These are phyloP conservation scores for Aureobasidium namibiae DNA, from an alignment of 2,329 filamentous ascomycete species.

Conservation along the genomic window DNA sequence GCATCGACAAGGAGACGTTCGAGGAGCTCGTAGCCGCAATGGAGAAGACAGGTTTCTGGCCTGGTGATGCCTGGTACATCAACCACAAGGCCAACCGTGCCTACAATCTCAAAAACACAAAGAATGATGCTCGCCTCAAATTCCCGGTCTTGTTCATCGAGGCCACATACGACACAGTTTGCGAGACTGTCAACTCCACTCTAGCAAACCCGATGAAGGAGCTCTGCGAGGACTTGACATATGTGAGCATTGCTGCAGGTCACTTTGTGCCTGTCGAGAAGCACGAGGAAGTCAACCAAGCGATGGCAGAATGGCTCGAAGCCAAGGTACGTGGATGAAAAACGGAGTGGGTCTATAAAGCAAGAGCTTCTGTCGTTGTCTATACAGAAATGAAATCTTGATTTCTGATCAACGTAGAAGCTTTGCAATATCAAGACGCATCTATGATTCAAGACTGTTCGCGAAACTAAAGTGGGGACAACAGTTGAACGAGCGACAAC, in stretches of 20 bases:
- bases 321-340: neutral
- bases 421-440: neutral
- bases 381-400: neutral
- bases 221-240: slow-evolving; percentile 32
- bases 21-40: slow-evolving; percentile 27
- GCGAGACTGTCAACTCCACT: slow-evolving; percentile 27
- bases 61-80: slow-evolving; percentile 34
- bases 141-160: slow-evolving; percentile 34
- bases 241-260: slow-evolving; percentile 35
- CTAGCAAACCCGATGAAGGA: slow-evolving; percentile 29
- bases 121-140: slow-evolving; percentile 26
- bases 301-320: slow-evolving; percentile 20
- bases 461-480: neutral
- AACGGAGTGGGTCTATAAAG: neutral
- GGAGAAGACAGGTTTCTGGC: slow-evolving; percentile 33
- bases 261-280: slow-evolving; percentile 24
- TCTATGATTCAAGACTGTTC: neutral
- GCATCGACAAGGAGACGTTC: slow-evolving; percentile 25
- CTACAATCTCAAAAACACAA: slow-evolving; percentile 26
- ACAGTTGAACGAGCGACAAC: neutral
- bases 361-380: neutral
- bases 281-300: slow-evolving; percentile 19
- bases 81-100: slow-evolving; percentile 28
- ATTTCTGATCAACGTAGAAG: neutral
- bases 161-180: slow-evolving; percentile 32